phyloP scores from a whole-genome alignment of 1,139 yeast genomes.

The Magnusiomyces suaveolens region DNA sequence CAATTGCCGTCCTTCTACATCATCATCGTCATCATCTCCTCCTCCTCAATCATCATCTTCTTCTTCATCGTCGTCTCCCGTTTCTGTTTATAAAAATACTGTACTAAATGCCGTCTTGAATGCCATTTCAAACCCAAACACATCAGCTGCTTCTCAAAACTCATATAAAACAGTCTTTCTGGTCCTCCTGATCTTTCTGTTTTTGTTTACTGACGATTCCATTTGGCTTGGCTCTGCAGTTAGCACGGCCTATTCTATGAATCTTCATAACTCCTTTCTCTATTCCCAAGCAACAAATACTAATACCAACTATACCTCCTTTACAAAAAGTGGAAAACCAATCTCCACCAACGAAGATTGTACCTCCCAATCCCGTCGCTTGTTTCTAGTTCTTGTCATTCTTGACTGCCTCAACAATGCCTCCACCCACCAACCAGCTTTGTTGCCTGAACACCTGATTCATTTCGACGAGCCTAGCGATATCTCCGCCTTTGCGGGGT shows the following conservation, averaged over 20 bases:
- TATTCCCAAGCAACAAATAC: not conserved
- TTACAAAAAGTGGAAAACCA: not conserved
- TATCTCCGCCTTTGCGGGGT: constrained; percentile 18
- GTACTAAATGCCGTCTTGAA: not conserved
- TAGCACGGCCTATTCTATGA: constrained; percentile 26
- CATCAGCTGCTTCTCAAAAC: not conserved
- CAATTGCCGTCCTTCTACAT: too few relatives aligned
- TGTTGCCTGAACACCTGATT: constrained; percentile 19
- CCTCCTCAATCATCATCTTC: too few relatives aligned
- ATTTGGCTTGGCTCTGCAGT: constrained; percentile 35
- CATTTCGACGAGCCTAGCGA: constrained; percentile 18
- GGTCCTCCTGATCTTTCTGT: constrained; percentile 15
- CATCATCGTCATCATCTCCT: too few relatives aligned
- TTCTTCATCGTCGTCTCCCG: not conserved
- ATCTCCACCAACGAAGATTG: constrained; percentile 14
- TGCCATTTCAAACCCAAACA: not conserved
- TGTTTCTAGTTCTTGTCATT: constrained; percentile 27
- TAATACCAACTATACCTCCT: not conserved
- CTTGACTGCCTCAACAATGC: constrained; percentile 27
- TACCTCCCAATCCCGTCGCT: constrained; percentile 22
- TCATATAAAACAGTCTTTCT: not conserved
- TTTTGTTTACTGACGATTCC: constrained; percentile 31
- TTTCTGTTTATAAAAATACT: not conserved
- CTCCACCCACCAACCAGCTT: constrained; percentile 21
- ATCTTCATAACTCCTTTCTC: constrained; percentile 17